These are phyloP conservation scores for Coemansia sp. DNA, from an alignment of 192 early-diverging fungal genomes.

Conservation along the genomic window DNA sequence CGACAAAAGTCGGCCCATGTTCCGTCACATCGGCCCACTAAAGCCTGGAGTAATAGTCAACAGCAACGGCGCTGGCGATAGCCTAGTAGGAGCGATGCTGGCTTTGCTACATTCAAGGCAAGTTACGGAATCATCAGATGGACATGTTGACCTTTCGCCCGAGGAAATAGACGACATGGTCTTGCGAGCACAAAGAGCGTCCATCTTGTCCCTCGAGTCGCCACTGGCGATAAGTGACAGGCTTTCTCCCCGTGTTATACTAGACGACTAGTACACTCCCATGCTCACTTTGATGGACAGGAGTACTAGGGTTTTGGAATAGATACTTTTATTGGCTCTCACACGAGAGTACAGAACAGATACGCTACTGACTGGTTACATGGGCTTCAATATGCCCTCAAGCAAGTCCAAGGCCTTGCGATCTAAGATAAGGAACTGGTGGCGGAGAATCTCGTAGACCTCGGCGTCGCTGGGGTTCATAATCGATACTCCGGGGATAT, in stretches of 20 bases:
- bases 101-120: conserved; percentile 38
- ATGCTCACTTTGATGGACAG: neutral
- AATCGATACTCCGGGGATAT: conserved; percentile 63
- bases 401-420: conserved; percentile 65
- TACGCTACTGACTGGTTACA: conserved; percentile 19
- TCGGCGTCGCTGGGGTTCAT: conserved; percentile 67
- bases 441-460: conserved; percentile 69
- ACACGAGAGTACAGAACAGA: neutral
- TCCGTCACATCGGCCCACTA: conserved; percentile 26
- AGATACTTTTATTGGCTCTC: neutral
- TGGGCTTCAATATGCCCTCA: conserved; percentile 58
- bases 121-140: neutral
- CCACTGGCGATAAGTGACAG: conserved; percentile 30
- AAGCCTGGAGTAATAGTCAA: conserved; percentile 23
- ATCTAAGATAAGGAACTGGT: conserved; percentile 70
- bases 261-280: neutral
- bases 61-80: conserved; percentile 56
- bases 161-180: conserved; percentile 30
- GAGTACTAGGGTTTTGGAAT: neutral
- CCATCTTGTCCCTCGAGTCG: conserved; percentile 44
- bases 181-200: conserved; percentile 37
- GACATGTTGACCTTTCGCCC: conserved; percentile 12
- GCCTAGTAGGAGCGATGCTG: conserved; percentile 71
- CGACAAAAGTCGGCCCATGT: neutral
- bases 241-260: conserved; percentile 16